Conservation (phyloP, 768 basidiomycete genomes). For the Mycena vulgaris region DNA sequence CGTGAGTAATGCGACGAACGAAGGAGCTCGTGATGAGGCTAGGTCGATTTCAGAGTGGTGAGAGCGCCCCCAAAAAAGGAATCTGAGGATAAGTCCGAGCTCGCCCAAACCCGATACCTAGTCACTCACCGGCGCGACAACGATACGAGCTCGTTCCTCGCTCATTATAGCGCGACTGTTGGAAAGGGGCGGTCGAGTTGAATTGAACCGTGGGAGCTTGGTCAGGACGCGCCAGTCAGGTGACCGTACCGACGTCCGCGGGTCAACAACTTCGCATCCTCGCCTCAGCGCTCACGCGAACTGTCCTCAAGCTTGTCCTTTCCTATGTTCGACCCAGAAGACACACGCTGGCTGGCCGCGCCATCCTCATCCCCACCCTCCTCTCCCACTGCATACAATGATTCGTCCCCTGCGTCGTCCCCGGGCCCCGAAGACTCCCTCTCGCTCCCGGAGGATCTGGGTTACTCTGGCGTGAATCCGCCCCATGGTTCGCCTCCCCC, state of each 20-base stretch:
- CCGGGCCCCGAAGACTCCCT: conserved; percentile 52
- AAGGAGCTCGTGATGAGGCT: not conserved
- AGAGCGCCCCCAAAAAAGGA: too few species aligned
- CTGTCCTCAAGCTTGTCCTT: not conserved
- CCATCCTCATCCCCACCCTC: conserved; percentile 47
- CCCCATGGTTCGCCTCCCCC: conserved; percentile 46
- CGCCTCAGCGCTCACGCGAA: too few species aligned
- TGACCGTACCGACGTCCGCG: too few species aligned
- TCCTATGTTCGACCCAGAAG: not conserved
- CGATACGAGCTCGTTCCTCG: too few species aligned
- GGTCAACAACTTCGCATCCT: too few species aligned
- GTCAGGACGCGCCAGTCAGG: not conserved
- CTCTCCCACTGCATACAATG: conserved; percentile 47
- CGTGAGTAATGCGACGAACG: too few species aligned
- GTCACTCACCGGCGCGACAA: too few species aligned
- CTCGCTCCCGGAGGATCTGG: not conserved
- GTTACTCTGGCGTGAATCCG: conserved; percentile 4
- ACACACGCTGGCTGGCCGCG: conserved; percentile 2
- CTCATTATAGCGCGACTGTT: too few species aligned
- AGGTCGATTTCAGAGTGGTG: too few species aligned
- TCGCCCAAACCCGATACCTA: too few species aligned
- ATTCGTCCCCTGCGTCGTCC: conserved; percentile 69
- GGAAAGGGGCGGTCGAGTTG: too few species aligned
- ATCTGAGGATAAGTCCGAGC: too few species aligned
- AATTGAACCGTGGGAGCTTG: not conserved